Evolutionary conservation across 2,329 filamentous ascomycete genomes (phyloP).

Genomic region (Biscogniauxia sp.): DNA sequence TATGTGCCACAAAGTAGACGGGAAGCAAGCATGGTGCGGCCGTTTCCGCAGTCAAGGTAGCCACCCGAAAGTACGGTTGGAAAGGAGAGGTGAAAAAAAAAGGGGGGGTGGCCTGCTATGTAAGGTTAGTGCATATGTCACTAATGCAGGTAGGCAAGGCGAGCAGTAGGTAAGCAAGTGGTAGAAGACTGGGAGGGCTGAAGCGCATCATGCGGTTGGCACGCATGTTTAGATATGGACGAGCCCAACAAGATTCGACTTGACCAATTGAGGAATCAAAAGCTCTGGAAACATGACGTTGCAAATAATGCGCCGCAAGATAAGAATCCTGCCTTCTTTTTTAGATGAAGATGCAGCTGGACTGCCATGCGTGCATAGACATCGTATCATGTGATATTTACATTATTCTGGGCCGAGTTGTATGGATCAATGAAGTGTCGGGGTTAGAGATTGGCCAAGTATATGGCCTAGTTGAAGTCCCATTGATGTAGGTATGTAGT

Average conservation of each 20-base stretch:
- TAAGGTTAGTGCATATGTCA: slow-evolving; percentile 3
- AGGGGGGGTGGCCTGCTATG: slow-evolving; percentile 9
- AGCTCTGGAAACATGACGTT: slow-evolving; percentile 13
- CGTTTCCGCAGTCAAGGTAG: slow-evolving; percentile 26
- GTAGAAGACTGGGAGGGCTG: background rate
- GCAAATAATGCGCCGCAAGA: slow-evolving; percentile 14
- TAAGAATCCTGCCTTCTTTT: slow-evolving; percentile 15
- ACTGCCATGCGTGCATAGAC: slow-evolving; percentile 15
- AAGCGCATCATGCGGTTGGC: slow-evolving; percentile 8
- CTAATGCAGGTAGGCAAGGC: background rate
- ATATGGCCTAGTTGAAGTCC: too few species aligned
- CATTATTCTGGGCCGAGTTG: background rate
- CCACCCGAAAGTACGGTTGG: slow-evolving; percentile 22
- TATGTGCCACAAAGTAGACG: slow-evolving; percentile 21
- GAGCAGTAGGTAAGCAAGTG: background rate
- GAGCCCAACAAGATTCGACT: slow-evolving; percentile 15
- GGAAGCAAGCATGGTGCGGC: slow-evolving; percentile 23
- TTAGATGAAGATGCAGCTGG: slow-evolving; percentile 11
- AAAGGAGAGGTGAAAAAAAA: slow-evolving; percentile 17
- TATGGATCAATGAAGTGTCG: background rate
- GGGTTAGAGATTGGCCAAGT: background rate
- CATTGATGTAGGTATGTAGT: too few species aligned
- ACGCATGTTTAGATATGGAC: slow-evolving; percentile 9
- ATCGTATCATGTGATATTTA: slow-evolving; percentile 18
- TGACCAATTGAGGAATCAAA: slow-evolving; percentile 8